Evolutionary conservation across 2,329 filamentous ascomycete species (phyloP), one percentile per base, ranked within the genome.

Genomic region (Tolypocladium inflatum): DNA sequence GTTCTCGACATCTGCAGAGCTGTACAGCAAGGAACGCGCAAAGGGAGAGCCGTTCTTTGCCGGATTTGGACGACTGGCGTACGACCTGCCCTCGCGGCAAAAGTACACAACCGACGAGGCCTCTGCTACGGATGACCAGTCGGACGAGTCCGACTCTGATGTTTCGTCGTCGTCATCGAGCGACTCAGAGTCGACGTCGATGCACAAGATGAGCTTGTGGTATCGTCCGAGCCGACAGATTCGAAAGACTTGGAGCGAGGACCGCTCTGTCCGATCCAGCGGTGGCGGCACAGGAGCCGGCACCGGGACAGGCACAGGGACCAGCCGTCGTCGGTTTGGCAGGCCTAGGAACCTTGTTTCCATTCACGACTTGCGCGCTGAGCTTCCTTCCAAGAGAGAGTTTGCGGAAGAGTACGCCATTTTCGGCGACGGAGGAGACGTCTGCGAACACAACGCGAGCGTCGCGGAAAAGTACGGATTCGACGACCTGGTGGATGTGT

Each of bases 361-460:
- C 1, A 84, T 97, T 43, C 81, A 92, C 66, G 80, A 90, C 61
- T 70, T 95, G 33, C 81, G 83, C 11, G 76, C 82, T 54, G 71
- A 91, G 15, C 74, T 96, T n/a, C 92, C 92, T 0, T 88, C 90
- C 3, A 94, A 91, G 70, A 81, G 81, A 59, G 80, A 85, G 57
- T 81, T 97, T 61, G 94, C 91, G 2, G 77, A 84, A 58, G 83
- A 89, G 63, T 99, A 97, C 71, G 82, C 81, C 30, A 88, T 97
- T 17, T 92, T 94, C 69, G 91, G 91, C 4, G 85, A 91, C 60
- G 88, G 89, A 1, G 82, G 85, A n/a, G 82, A 88, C 42, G 85
- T 96, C 4, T 97, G 93, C 71, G 79, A 83, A 51, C 88, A 95
- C 66, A 99, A 99, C 70, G 90, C 91, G 10, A 74, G 75, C 1